A percentile compares a stretch with the other conserved stretches of the same genome.
phyloP scores from a whole-genome alignment of 2,329 filamentous ascomycete species.

The Zasmidium citrigriseum region DNA sequence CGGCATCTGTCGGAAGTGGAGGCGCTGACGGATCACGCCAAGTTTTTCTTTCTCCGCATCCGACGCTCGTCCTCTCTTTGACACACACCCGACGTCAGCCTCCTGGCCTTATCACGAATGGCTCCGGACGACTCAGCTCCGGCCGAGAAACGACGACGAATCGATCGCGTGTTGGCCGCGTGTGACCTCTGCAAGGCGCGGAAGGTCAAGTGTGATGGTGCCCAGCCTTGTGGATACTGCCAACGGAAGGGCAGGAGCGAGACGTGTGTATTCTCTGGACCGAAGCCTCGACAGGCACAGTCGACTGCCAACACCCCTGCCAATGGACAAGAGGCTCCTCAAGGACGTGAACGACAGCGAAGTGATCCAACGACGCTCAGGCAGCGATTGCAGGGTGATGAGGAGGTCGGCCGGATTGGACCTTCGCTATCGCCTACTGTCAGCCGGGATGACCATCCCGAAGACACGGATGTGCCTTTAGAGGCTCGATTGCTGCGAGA shows the following conservation, averaged over 20 bases:
- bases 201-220: slow-evolving; percentile 56
- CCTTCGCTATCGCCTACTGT: slow-evolving; percentile 19
- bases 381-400: slow-evolving; percentile 11
- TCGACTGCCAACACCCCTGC: slow-evolving; percentile 35
- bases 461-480: slow-evolving; percentile 45
- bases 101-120: neutral
- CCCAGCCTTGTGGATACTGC: slow-evolving; percentile 54
- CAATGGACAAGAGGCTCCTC: neutral
- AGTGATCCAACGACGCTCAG: slow-evolving; percentile 4
- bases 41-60: neutral
- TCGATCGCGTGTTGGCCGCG: slow-evolving; percentile 36
- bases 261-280: slow-evolving; percentile 44
- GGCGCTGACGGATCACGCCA: neutral
- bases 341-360: slow-evolving; percentile 7
- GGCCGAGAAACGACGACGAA: slow-evolving; percentile 21
- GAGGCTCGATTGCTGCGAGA: slow-evolving; percentile 52
- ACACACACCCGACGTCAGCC: neutral
- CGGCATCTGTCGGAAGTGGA: neutral
- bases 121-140: neutral
- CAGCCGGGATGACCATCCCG: slow-evolving; percentile 28
- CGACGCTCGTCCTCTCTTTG: neutral
- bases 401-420: slow-evolving; percentile 12
- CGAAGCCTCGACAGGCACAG: slow-evolving; percentile 34
- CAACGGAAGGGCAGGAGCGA: slow-evolving; percentile 42
- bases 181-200: slow-evolving; percentile 50